Evolutionary conservation across 148 eudicot species (phyloP), one percentile per base, ranked within the genome.

Genomic region (Vaccinium macrocarpon): DNA sequence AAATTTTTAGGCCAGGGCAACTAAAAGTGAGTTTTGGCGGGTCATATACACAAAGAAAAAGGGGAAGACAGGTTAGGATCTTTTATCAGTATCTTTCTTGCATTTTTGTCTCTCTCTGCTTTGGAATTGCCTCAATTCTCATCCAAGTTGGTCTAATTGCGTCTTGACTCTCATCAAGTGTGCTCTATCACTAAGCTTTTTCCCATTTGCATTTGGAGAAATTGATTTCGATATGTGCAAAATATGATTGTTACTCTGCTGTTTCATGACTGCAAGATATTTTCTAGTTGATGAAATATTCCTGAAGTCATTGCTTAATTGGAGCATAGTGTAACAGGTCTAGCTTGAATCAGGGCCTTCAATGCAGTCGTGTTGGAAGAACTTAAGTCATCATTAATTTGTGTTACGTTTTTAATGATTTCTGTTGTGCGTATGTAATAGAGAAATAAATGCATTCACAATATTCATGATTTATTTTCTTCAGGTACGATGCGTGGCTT

Each of bases 401-500:
- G 38, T 2, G 0, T 27, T 27, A 12, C 13, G 6, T 27, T 27
- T 25, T 27, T 1, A 9, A 16, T 29, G 9, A 16, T 29, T 48
- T 79, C n/a, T 18, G 15, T 8, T 12, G 74, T 61, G 55, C 74
- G 48, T 1, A 62, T 48, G 38, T 42, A 51, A 64, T 23, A 42
- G 42, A 80, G 29, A 48, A 14, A 16, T 81, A 46, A 29, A 68
- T 0, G 1, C 38, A 29, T 29, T 13, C 15, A 27, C 18, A 4
- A 12, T 27, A 27, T 68, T 62, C 71, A 64, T 23, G 29, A 23
- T 61, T 11, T 64, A 14, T 5, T 10, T 27, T 29, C 84, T 86
- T 68, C 91, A 90, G 92, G 92, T 95, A 25, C 88, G 98, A 89
- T 97, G 98, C 64, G 93, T 93, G 86, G 91, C 94, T 49, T 89